Base-by-base conservation (phyloP, 2,329 filamentous ascomycete genomes). In the Colletotrichum salicis region DNA sequence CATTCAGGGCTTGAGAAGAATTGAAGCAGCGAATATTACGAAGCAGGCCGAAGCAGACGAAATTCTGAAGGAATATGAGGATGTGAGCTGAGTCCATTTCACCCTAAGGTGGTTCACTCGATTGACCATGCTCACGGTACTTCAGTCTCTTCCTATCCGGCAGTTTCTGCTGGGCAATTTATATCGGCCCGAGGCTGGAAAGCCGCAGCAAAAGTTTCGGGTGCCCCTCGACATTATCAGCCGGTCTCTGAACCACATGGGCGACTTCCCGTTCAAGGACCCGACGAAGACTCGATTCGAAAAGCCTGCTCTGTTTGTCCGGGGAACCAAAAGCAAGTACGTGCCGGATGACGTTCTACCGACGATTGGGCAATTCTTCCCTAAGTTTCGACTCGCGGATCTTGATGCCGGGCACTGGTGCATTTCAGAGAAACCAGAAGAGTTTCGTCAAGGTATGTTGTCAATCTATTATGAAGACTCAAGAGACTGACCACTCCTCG, bases 81-180 rank as follows among this genome's bases (percentile, higher is more conserved):
- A 89, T 78, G 91, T 91, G 78, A 71, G 80, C 56, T n/a, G 31
- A 35, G n/a, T 54, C 45, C 24, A 29, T 19, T n/a, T 22, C 15
- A 33, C 13, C 11, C 27, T 35, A 10, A 19, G 11, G n/a, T 19
- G 24, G 19, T 27, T 22, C 24, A 5, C 5, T 29, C 35, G 13
- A 24, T 41, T 41, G 10, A 64, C n/a, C 15, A 24, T 24, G 19
- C n/a, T 7, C 19, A 27, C 24, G 12, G 27, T 11, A 35, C 29
- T 22, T 6, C 15, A 91, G 86, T 90, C 92, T 15, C 81, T 97
- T 5, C 85, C 91, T 0, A 92, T 99, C 75, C 92, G 96, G 2
- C 95, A 98, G 79, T 99, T 98, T 81, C 88, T 99, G 19, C 89
- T 99, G 1, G 94, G 93, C 12, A 99, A 98, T 79, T 85, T 98